Base-by-base conservation (phyloP, 768 basidiomycete genomes). In the Serendipita sp. region DNA sequence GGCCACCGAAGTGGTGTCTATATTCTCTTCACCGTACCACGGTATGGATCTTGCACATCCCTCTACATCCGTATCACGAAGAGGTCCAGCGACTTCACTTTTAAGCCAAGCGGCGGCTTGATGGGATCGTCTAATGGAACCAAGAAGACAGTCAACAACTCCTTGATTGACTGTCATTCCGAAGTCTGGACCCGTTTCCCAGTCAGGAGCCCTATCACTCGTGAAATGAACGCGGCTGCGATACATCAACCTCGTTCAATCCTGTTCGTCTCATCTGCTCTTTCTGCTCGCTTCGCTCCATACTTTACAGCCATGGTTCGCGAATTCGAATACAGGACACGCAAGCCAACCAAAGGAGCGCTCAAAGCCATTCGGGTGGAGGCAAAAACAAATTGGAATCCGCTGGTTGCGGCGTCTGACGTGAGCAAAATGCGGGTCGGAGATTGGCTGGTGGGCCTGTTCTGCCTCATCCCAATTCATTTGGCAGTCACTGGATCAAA, bases 401-500 rank as follows among this genome's bases (percentile, higher is more conserved):
- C 18, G 48, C 48, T 31, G 8, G 10, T 10, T 6, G 31, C 18
- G 48, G 31, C 8, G 10, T 10, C 10, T 6, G 48, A 52, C 10
- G 31, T 52, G 31, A 23, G 18, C 18, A n/a, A 33, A 10, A 79
- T 78, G 65, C 73, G 73, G 15, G 75, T 75, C 0, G 83, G 84
- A 44, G 82, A 85, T 69, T 85, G 84, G 84, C 69, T 85, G 0
- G 81, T 81, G 0, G 80, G 83, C 10, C 70, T 84, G 4, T 66
- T 85, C 1, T 85, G 83, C 64, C 72, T 85, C 34, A 83, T 85
- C 45, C 83, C 83, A 0, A 83, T 85, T 36, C 83, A 85, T 31
- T 75, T 85, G 36, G 84, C 83, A 0, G 68, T 85, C 29, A 79
- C 81, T 2, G 75, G 75, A 13, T 82, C 83, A 52, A 85, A 85